These are phyloP conservation scores for Pseudomonodictys pantanalensis DNA, from an alignment of 495 filamentous ascomycete genomes.

Conservation along the genomic window DNA sequence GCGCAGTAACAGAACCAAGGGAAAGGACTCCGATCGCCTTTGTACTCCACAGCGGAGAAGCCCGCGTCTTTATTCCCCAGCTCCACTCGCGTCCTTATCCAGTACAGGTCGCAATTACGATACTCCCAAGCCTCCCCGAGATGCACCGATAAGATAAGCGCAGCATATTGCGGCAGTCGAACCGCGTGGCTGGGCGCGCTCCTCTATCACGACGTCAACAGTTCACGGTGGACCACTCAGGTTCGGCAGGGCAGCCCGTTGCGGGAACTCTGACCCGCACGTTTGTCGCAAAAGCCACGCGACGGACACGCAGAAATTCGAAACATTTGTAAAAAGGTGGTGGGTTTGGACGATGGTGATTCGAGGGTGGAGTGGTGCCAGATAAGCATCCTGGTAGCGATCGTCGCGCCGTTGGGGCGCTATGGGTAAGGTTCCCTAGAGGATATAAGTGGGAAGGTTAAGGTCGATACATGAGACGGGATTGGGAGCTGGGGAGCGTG, in stretches of 20 bases:
- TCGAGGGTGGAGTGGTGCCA: background rate
- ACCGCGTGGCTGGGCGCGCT: background rate
- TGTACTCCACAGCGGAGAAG: background rate
- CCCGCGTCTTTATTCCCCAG: background rate
- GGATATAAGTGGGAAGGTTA: too few species aligned
- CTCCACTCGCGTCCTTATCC: too few species aligned
- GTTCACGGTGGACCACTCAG: background rate
- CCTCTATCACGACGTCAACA: too few species aligned
- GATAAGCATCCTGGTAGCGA: constrained; percentile 16
- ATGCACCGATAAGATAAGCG: constrained; percentile 23
- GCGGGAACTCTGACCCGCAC: background rate
- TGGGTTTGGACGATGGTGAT: too few species aligned
- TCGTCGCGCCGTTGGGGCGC: background rate
- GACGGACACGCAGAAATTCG: background rate
- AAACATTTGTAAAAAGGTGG: too few species aligned
- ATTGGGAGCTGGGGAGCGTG: too few species aligned
- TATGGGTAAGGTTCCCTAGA: too few species aligned
- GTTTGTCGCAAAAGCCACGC: background rate
- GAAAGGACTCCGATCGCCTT: background rate
- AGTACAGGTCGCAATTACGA: background rate
- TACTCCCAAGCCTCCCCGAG: background rate
- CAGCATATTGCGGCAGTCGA: background rate
- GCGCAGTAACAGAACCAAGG: background rate
- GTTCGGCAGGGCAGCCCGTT: background rate
- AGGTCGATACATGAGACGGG: too few species aligned